A percentile compares a stretch with the other conserved stretches of the same genome.
Conservation (phyloP, 202 grass and related monocot species). For the Zoysia matrella region DNA sequence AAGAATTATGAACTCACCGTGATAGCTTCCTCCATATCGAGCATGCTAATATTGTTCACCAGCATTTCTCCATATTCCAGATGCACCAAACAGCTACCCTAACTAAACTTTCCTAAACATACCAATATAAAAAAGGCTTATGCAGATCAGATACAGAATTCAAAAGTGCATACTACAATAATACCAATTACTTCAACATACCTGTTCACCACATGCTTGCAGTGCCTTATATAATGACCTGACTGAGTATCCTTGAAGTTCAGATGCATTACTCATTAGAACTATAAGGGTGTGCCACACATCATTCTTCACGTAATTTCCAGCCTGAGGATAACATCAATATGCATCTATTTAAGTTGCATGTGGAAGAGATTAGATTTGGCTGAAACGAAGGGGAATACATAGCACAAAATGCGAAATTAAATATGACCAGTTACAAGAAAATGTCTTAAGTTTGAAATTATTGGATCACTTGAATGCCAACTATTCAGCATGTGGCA, state of each 20-base stretch:
- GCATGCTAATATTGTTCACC: slow-evolving; percentile 81
- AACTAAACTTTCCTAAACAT: slow-evolving; percentile 93
- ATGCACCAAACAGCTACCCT: slow-evolving; percentile 97
- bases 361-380: slow-evolving; percentile 3
- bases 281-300: slow-evolving; percentile 96
- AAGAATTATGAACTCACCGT: slow-evolving; percentile 66
- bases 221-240: slow-evolving; percentile 87
- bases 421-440: background rate
- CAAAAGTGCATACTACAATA: slow-evolving; percentile 34
- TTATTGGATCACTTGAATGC: background rate
- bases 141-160: slow-evolving; percentile 28
- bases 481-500: background rate
- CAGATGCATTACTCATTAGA: slow-evolving; percentile 85
- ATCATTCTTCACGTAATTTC: slow-evolving; percentile 94
- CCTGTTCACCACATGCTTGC: slow-evolving; percentile 74
- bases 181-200: slow-evolving; percentile 42
- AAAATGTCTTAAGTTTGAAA: background rate
- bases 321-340: slow-evolving; percentile 66
- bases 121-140: slow-evolving; percentile 42
- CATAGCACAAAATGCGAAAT: background rate
- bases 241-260: slow-evolving; percentile 98
- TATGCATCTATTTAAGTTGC: slow-evolving; percentile 20
- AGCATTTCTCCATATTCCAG: slow-evolving; percentile 99
- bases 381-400: background rate
- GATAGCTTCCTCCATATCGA: slow-evolving; percentile 81